Evolutionary conservation across 2,329 filamentous ascomycete species (phyloP).

Genomic region (Xylariomycetidae sp.): DNA sequence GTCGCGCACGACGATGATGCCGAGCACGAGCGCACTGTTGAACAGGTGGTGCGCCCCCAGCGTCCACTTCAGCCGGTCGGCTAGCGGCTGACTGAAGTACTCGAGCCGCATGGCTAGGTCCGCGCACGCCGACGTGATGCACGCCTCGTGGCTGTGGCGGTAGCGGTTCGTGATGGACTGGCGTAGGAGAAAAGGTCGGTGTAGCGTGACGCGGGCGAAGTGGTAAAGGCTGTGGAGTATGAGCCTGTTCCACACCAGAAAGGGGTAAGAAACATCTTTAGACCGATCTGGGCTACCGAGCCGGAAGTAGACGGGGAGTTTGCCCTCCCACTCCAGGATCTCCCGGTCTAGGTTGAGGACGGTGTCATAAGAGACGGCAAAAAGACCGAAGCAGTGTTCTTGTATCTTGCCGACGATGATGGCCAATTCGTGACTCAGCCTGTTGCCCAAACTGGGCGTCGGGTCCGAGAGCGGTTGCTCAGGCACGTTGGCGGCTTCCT

Average conservation of each 20-base stretch:
- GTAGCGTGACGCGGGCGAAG: slow-evolving; percentile 35
- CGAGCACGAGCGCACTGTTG: slow-evolving; percentile 36
- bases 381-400: slow-evolving; percentile 33
- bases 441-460: slow-evolving; percentile 28
- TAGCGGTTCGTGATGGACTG: slow-evolving; percentile 36
- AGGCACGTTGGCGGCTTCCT: slow-evolving; percentile 5
- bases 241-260: slow-evolving; percentile 32
- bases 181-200: slow-evolving; percentile 33
- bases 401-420: slow-evolving; percentile 34
- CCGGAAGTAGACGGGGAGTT: slow-evolving; percentile 30
- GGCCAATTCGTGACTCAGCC: slow-evolving; percentile 28
- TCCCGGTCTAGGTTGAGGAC: slow-evolving; percentile 31
- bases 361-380: slow-evolving; percentile 31
- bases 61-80: slow-evolving; percentile 30
- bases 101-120: slow-evolving; percentile 33
- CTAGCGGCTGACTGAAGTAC: slow-evolving; percentile 25
- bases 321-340: slow-evolving; percentile 27
- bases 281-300: slow-evolving; percentile 28
- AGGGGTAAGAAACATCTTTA: slow-evolving; percentile 24
- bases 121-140: slow-evolving; percentile 35
- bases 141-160: slow-evolving; percentile 33
- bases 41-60: slow-evolving; percentile 34
- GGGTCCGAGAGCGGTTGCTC: slow-evolving; percentile 26
- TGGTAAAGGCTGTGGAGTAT: slow-evolving; percentile 35
- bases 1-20: slow-evolving; percentile 31